Evolutionary conservation across 192 early-diverging fungal species (phyloP).

Genomic region (Podochytrium sp.): DNA sequence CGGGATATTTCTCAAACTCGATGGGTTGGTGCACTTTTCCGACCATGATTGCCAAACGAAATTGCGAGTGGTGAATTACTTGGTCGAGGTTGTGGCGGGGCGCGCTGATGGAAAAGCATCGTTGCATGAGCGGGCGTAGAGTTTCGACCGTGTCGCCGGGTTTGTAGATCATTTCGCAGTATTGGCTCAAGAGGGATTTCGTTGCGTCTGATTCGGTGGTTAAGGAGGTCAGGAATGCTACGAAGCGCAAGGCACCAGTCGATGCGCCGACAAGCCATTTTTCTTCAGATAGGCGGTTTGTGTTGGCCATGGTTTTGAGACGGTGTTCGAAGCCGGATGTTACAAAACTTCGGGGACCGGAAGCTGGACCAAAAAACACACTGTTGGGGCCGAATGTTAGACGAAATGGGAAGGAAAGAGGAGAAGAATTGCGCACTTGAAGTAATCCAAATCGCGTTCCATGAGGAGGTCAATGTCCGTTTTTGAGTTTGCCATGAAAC

Average conservation of each 20-base stretch:
- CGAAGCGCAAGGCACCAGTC: conserved; percentile 38
- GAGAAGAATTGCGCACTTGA: background rate
- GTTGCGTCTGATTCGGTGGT: conserved; percentile 28
- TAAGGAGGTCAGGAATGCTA: conserved; percentile 34
- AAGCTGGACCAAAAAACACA: conserved; percentile 33
- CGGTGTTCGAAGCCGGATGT: conserved; percentile 30
- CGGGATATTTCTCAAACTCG: conserved; percentile 18
- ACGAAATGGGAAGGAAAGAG: background rate
- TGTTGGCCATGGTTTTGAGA: conserved; percentile 1
- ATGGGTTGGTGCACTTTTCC: conserved; percentile 13
- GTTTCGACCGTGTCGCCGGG: conserved; percentile 30
- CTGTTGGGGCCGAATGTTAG: background rate
- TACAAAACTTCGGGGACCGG: conserved; percentile 24
- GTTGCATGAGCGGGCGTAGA: conserved; percentile 41
- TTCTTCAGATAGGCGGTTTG: background rate
- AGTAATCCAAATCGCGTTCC: background rate
- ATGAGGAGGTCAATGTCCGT: background rate
- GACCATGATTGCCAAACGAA: conserved; percentile 42
- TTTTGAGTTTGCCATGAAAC: background rate
- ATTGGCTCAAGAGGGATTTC: conserved; percentile 32
- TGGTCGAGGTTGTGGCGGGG: conserved; percentile 19
- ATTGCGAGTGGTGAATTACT: conserved; percentile 25
- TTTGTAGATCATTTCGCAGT: conserved; percentile 41
- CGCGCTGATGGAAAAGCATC: conserved; percentile 30
- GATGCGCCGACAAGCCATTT: conserved; percentile 51